phyloP scores from a whole-genome alignment of 1,284 basidiomycete species.

The Rhodofomes roseus region DNA sequence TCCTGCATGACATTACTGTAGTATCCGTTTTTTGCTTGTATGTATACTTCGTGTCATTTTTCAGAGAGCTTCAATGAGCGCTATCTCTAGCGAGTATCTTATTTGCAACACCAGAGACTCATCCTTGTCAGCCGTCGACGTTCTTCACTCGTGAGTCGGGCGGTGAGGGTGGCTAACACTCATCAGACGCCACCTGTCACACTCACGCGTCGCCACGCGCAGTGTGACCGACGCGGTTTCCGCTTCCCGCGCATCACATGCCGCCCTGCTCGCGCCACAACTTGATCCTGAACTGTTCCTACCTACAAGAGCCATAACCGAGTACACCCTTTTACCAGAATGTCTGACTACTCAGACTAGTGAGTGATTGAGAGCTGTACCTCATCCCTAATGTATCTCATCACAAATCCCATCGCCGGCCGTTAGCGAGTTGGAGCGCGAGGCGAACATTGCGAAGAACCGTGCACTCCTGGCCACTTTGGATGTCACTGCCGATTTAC shows the following conservation, averaged over 20 bases:
- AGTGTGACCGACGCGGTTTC: slow-evolving; percentile 1
- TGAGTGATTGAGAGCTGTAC: slow-evolving; percentile 6
- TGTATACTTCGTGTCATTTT: slow-evolving; percentile 1
- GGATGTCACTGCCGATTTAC: slow-evolving; percentile 56
- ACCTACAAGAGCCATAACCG: not conserved
- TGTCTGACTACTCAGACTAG: slow-evolving; percentile 23
- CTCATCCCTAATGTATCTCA: too few species aligned
- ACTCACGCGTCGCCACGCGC: not conserved
- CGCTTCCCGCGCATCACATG: slow-evolving; percentile 4
- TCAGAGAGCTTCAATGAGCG: not conserved
- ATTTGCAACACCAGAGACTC: too few species aligned
- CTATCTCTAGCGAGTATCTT: too few species aligned
- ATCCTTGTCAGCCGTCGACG: too few species aligned
- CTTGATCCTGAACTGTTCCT: not conserved
- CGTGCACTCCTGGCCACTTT: slow-evolving; percentile 67
- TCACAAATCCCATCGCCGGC: too few species aligned
- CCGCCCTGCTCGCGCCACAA: not conserved
- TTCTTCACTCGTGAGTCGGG: too few species aligned
- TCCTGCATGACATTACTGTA: not conserved
- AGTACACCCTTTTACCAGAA: not conserved
- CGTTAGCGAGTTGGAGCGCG: slow-evolving; percentile 65
- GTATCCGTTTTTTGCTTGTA: too few species aligned
- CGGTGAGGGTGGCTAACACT: slow-evolving; percentile 6
- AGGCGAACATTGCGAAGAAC: slow-evolving; percentile 77
- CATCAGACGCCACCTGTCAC: slow-evolving; percentile 9